phyloP scores from a whole-genome alignment of 2,329 filamentous ascomycete species.

The Exophiala calicioides region DNA sequence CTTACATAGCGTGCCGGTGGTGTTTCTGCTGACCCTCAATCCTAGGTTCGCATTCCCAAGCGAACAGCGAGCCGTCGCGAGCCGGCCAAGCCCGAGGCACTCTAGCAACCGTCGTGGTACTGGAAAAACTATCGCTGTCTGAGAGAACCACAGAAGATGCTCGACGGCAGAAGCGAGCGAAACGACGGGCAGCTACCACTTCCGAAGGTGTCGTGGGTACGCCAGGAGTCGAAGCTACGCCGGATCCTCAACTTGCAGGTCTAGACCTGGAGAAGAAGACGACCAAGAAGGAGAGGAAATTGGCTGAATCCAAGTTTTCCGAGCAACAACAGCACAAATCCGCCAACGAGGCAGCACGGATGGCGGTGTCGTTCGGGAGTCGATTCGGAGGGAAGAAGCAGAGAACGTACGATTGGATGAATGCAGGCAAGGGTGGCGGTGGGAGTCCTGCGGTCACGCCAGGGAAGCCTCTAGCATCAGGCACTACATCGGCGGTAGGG shows the following conservation, averaged over 20 bases:
- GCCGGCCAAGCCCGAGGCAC: slow-evolving; percentile 17
- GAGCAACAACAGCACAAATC: slow-evolving; percentile 78
- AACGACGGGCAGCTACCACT: slow-evolving; percentile 59
- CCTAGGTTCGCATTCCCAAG: slow-evolving; percentile 40
- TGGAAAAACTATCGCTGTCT: slow-evolving; percentile 48
- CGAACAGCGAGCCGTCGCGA: slow-evolving; percentile 42
- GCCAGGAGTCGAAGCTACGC: slow-evolving; percentile 57
- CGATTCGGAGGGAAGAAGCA: slow-evolving; percentile 45
- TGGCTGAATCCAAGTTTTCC: slow-evolving; percentile 70
- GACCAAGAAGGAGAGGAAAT: slow-evolving; percentile 85
- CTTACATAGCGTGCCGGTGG: slow-evolving; percentile 7
- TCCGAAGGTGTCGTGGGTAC: slow-evolving; percentile 54
- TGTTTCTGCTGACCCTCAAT: slow-evolving; percentile 33
- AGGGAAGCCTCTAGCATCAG: slow-evolving; percentile 13
- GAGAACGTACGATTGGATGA: slow-evolving; percentile 53
- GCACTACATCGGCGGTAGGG: slow-evolving; percentile 20
- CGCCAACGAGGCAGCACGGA: slow-evolving; percentile 78
- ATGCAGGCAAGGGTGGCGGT: slow-evolving; percentile 38
- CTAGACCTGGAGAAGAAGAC: slow-evolving; percentile 67
- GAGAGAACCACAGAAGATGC: slow-evolving; percentile 74
- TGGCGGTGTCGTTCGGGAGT: slow-evolving; percentile 64
- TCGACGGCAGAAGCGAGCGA: slow-evolving; percentile 66
- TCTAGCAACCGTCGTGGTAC: slow-evolving; percentile 34
- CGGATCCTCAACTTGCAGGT: slow-evolving; percentile 34
- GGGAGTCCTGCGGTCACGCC: slow-evolving; percentile 34